Evolutionary conservation across 164 flowering plant species (phyloP), one percentile per base, ranked within the genome.

Genomic region (Santalum album): DNA sequence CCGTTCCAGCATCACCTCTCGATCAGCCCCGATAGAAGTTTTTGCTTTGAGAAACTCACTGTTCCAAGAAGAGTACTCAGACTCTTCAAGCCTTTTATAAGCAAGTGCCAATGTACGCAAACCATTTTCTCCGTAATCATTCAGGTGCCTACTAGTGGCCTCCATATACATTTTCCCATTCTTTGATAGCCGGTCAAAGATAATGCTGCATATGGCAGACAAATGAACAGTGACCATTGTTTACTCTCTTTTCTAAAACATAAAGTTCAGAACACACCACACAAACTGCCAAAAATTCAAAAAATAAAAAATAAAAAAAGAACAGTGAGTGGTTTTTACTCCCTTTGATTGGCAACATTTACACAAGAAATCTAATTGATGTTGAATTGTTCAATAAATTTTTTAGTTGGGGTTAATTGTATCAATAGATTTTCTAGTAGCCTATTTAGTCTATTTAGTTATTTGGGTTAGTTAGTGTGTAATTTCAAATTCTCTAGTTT

Each of bases 101-200:
- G 96, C 85, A 71, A 94, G 86, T 27, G 95, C 96, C 68, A 94
- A 65, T 22, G 99, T 94, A n/a, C 99, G 86, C 69, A 94, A 71
- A 10, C 99, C 99, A 58, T 76, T 74, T 73, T 94, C 99, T 57
- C 94, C 97, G 72, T 86, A 94, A 57, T 86, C 97, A 71, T 78
- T 84, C 59, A 94, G 75, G 72, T 94, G 95, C 73, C 45, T 86
- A 21, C 64, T 78, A 14, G 99, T 94, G 53, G 68, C 81, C 55
- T 77, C 89, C 75, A 71, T 73, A 65, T 73, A 83, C 62, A 46
- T 61, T 71, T 75, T 81, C 56, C 99, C 99, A 66, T 76, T 83
- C 72, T 77, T 82, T 35, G 96, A 46, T 23, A 94, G 64, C 17
- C 96, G 84, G 6, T 94, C 97, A 68, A 84, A 86, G 60, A 94